Percentiles rank a stretch among this genome's conserved stretches.
These are phyloP conservation scores for Citrullus amarus DNA, from an alignment of 306 rosid genomes.

Conservation along the genomic window DNA sequence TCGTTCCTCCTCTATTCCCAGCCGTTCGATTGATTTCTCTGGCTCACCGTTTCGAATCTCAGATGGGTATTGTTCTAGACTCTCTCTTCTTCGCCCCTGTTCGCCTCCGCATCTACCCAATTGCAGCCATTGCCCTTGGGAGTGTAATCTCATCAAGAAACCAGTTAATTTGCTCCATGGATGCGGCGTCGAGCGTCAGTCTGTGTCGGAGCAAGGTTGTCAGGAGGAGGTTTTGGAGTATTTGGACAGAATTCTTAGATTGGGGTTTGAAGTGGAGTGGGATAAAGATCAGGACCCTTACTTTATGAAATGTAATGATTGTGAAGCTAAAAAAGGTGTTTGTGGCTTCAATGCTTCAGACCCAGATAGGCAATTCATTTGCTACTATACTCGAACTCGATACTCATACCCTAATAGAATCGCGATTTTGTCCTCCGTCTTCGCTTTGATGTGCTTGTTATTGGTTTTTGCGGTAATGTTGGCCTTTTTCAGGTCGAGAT, in stretches of 20 bases:
- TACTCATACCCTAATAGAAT: constrained; percentile 24
- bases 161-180: constrained; percentile 34
- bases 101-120: constrained; percentile 36
- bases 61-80: constrained; percentile 50
- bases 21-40: constrained; percentile 40
- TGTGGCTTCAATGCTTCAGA: constrained; percentile 72
- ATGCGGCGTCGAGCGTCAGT: constrained; percentile 36
- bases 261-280: constrained; percentile 66
- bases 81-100: constrained; percentile 51
- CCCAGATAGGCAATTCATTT: constrained; percentile 40
- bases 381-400: constrained; percentile 24
- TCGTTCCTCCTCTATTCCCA: constrained; percentile 31
- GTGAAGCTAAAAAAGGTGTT: constrained; percentile 29
- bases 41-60: constrained; percentile 52
- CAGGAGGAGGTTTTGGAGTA: constrained; percentile 44
- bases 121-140: constrained; percentile 63
- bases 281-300: constrained; percentile 48
- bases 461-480: constrained; percentile 16
- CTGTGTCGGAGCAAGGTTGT: constrained; percentile 37
- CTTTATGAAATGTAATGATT: constrained; percentile 43
- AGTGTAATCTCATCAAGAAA: constrained; percentile 56
- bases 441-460: constrained; percentile 30
- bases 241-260: constrained; percentile 28
- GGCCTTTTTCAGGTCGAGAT: constrained; percentile 27
- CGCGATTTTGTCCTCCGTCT: constrained; percentile 18